These are phyloP conservation scores for Allium fistulosum DNA, from an alignment of 106 monocot species.

Conservation along the genomic window DNA sequence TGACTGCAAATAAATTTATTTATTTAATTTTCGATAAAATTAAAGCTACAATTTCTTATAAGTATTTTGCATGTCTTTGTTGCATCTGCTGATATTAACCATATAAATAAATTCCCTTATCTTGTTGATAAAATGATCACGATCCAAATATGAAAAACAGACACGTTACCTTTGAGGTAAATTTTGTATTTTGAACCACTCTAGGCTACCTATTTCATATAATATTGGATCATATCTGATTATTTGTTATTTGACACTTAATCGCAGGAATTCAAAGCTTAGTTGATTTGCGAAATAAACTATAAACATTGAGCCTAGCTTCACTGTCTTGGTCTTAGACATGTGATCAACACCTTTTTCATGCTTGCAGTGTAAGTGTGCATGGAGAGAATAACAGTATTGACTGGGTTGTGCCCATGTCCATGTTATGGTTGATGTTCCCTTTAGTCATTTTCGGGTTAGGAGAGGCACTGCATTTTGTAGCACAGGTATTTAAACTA, in stretches of 20 bases:
- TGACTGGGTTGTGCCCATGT: too few relatives aligned
- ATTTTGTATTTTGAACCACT: background rate
- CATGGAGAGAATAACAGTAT: too few relatives aligned
- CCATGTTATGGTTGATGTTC: too few relatives aligned
- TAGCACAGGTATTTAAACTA: too few relatives aligned
- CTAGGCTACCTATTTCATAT: background rate
- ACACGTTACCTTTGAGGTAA: slow-evolving; percentile 76
- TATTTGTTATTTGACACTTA: background rate
- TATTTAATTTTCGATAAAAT: too few relatives aligned
- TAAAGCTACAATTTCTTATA: slow-evolving; percentile 68
- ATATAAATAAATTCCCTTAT: slow-evolving; percentile 76
- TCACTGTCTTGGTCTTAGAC: too few relatives aligned
- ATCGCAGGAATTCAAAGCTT: slow-evolving; percentile 83
- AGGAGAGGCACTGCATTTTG: too few relatives aligned
- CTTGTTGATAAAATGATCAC: slow-evolving; percentile 53
- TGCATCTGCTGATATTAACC: slow-evolving; percentile 74
- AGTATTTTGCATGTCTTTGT: slow-evolving; percentile 94
- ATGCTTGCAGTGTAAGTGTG: too few relatives aligned
- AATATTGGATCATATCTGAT: background rate
- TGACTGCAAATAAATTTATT: too few relatives aligned
- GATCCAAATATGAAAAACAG: slow-evolving; percentile 37
- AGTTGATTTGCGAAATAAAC: slow-evolving; percentile 55
- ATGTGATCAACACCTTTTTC: too few relatives aligned
- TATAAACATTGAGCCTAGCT: slow-evolving; percentile 60
- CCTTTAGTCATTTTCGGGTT: too few relatives aligned